Evolutionary conservation across 345 rosid species (phyloP), one percentile per base, ranked within the genome.

Genomic region (Melaleuca quinquenervia): DNA sequence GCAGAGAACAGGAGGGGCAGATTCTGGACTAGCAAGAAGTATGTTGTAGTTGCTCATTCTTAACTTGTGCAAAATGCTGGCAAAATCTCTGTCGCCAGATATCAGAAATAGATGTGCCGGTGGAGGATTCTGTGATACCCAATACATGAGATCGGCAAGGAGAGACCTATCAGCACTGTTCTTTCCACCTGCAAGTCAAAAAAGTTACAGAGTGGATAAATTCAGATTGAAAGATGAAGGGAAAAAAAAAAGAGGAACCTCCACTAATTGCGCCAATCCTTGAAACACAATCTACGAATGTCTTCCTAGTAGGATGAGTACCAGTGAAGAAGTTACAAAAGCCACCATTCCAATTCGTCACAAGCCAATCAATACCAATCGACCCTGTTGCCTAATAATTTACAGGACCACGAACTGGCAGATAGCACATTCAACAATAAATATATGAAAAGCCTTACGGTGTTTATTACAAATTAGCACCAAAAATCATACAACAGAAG

Each of bases 1-100:
- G 85, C 95, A 92, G 62, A 96, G 93, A 45, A 94, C 95, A 86
- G 87, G 82, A 8, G 93, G 90, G 54, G 93, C 91, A 45, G 52
- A 26, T 50, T 90, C 94, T 48, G 80, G 80, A 27, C 95, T 90
- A 1, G 99, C 98, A 58, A 95, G 98, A 90, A 97, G 90, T 83
- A 97, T 91, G 87, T 96, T 97, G 90, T 96, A 97, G 86, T 97
- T 97, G 85, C 83, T 93, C 99, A 96, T 95, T 87, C 99, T 94
- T 87, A 97, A 84, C 58, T 87, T 91, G 86, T 97, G 98, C 86
- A 97, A 87, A 41, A 92, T 51, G 53, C 88, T 89, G 48, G 99
- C 93, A 82, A 94, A 97, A 87, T 92, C 96, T 48, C 92, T 88
- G 52, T 94, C 97, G 52, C 98, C 92, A 52, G 99, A 94, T 64